Percentiles rank a stretch among this genome's conserved stretches.
Evolutionary conservation across 805 yeast genomes (phyloP).

Genomic region (Starmerella cellae): DNA sequence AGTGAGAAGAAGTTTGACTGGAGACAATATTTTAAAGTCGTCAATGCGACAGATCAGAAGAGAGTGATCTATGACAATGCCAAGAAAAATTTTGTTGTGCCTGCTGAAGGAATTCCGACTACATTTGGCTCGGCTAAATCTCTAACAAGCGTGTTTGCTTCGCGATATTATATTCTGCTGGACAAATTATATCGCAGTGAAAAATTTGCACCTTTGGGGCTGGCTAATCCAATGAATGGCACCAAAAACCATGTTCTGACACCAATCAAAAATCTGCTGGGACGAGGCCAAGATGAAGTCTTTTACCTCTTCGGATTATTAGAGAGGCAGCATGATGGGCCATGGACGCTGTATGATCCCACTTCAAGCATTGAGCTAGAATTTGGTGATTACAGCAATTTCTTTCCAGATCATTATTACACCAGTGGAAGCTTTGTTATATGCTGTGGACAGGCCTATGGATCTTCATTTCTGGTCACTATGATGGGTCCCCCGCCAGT

Average conservation of each 20-base stretch:
- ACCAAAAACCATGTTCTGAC: conserved; percentile 35
- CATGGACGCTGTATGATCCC: conserved; percentile 65
- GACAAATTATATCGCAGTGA: conserved; percentile 71
- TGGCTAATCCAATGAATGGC: conserved; percentile 5
- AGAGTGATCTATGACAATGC: conserved; percentile 17
- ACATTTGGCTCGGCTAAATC: conserved; percentile 14
- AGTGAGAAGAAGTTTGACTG: conserved; percentile 36
- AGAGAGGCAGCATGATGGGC: conserved; percentile 33
- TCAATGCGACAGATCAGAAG: conserved; percentile 46
- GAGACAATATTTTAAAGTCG: conserved; percentile 56
- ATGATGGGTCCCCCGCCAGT: conserved; percentile 79
- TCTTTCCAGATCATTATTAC: conserved; percentile 49
- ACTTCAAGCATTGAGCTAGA: conserved; percentile 63
- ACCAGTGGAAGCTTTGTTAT: conserved; percentile 65
- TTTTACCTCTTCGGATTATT: conserved; percentile 72
- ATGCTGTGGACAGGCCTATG: conserved; percentile 71
- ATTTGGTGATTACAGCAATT: conserved; percentile 39
- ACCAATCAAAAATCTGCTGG: conserved; percentile 68
- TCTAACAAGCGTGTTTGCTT: conserved; percentile 23
- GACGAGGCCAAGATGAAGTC: conserved; percentile 55
- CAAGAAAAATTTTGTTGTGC: conserved; percentile 45
- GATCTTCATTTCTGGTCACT: conserved; percentile 50
- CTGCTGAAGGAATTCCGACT: conserved; percentile 7
- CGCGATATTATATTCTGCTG: conserved; percentile 47
- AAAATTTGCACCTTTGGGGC: conserved; percentile 38